Evolutionary conservation across 352 stramenopile genomes (phyloP).

Genomic region (Globisporangium nagaii): DNA sequence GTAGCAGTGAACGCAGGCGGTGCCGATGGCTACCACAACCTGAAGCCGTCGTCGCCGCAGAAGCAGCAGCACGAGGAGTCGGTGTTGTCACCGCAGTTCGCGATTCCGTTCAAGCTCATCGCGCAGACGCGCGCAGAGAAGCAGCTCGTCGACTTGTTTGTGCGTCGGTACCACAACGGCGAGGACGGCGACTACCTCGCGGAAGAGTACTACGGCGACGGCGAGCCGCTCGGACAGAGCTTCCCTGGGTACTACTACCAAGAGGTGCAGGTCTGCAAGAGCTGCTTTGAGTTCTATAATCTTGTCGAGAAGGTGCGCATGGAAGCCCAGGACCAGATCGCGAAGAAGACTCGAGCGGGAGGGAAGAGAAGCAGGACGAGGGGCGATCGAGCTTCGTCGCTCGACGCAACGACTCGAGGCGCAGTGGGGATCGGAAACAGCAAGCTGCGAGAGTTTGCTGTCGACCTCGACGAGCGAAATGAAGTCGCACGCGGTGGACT

Average conservation of each 20-base stretch:
- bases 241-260: slow-evolving; percentile 86
- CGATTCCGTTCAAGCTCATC: slow-evolving; percentile 79
- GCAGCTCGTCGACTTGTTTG: slow-evolving; percentile 69
- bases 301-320: slow-evolving; percentile 72
- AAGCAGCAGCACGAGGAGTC: slow-evolving; percentile 12
- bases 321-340: slow-evolving; percentile 48
- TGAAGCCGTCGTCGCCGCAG: slow-evolving; percentile 5
- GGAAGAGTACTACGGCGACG: slow-evolving; percentile 69
- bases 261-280: slow-evolving; percentile 65
- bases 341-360: slow-evolving; percentile 1
- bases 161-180: slow-evolving; percentile 67
- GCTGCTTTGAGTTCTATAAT: slow-evolving; percentile 80
- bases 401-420: neutral
- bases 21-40: neutral
- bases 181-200: slow-evolving; percentile 76
- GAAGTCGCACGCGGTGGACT: neutral
- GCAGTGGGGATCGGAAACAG: neutral
- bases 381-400: neutral
- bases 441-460: neutral
- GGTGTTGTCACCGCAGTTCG: slow-evolving; percentile 17
- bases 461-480: neutral
- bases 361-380: neutral
- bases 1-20: slow-evolving; percentile 29
- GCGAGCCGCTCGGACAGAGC: slow-evolving; percentile 59
- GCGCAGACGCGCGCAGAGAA: slow-evolving; percentile 76